These are phyloP conservation scores for Botrytis pseudocinerea DNA, from an alignment of 2,329 filamentous ascomycete genomes.

Conservation along the genomic window DNA sequence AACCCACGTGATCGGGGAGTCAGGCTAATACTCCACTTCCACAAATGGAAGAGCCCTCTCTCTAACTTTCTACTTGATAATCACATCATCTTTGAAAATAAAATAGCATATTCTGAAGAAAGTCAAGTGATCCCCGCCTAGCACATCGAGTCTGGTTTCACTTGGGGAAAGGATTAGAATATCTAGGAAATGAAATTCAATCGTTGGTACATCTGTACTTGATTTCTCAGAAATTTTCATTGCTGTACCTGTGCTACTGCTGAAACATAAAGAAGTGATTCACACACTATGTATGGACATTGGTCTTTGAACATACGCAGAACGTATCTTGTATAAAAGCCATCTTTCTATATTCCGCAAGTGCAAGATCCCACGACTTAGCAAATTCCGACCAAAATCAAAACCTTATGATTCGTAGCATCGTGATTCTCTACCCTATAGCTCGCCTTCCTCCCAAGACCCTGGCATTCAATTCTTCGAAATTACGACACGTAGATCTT, in stretches of 20 bases:
- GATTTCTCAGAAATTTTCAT: not conserved
- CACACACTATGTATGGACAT: not conserved
- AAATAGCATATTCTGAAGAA: not conserved
- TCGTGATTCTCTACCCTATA: rapidly evolving
- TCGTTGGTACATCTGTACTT: not conserved
- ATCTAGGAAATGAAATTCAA: too few relatives aligned
- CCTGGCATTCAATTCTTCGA: not conserved
- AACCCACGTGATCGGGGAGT: not conserved
- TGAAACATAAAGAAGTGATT: not conserved
- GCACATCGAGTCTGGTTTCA: not conserved
- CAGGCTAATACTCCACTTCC: not conserved
- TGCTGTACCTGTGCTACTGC: too few relatives aligned
- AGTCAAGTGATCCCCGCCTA: rapidly evolving
- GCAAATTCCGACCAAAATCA: not conserved
- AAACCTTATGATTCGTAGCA: not conserved
- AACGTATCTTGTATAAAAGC: not conserved
- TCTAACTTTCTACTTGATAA: not conserved
- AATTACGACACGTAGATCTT: not conserved
- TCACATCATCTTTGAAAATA: not conserved
- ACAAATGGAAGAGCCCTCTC: not conserved
- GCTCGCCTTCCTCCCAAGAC: not conserved
- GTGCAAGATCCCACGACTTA: not conserved
- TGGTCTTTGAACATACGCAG: not conserved
- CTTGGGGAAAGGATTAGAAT: not conserved
- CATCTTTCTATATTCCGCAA: not conserved